These are phyloP conservation scores for Leishmania mexicana DNA, from an alignment of 208 protist genomes.

Conservation along the genomic window DNA sequence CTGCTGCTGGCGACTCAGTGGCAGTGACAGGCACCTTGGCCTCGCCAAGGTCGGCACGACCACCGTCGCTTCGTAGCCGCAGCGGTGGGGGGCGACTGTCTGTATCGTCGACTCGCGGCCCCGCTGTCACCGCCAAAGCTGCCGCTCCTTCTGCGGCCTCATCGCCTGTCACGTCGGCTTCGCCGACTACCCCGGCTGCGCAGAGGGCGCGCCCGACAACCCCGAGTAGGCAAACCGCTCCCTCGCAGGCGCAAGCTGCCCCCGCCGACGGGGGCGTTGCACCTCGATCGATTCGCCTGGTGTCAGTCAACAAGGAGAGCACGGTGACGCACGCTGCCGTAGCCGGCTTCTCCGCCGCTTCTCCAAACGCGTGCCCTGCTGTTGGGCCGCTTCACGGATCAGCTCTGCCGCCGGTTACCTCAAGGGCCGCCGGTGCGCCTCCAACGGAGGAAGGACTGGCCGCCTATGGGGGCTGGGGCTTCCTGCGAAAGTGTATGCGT, in stretches of 20 bases:
- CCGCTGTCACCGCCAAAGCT: not conserved
- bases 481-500: conserved; percentile 17
- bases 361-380: not conserved
- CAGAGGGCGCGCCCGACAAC: not conserved
- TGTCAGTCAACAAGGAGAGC: not conserved
- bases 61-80: not conserved
- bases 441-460: not conserved
- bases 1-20: not conserved
- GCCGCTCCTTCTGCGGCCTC: not conserved
- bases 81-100: not conserved
- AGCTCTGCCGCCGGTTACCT: not conserved
- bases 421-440: not conserved
- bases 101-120: not conserved
- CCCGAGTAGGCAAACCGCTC: not conserved
- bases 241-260: not conserved
- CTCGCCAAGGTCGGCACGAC: not conserved
- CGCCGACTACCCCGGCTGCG: not conserved
- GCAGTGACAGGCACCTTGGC: not conserved
- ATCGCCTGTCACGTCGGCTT: not conserved
- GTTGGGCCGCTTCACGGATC: not conserved
- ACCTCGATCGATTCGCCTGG: not conserved
- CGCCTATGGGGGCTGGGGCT: conserved; percentile 14
- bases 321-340: too few relatives aligned
- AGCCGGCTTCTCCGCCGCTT: not conserved
- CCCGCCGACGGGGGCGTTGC: not conserved